Percentiles rank a stretch among this genome's conserved stretches.
Conservation (phyloP, 352 stramenopile genomes). For the Elongisporangium anandrum region DNA sequence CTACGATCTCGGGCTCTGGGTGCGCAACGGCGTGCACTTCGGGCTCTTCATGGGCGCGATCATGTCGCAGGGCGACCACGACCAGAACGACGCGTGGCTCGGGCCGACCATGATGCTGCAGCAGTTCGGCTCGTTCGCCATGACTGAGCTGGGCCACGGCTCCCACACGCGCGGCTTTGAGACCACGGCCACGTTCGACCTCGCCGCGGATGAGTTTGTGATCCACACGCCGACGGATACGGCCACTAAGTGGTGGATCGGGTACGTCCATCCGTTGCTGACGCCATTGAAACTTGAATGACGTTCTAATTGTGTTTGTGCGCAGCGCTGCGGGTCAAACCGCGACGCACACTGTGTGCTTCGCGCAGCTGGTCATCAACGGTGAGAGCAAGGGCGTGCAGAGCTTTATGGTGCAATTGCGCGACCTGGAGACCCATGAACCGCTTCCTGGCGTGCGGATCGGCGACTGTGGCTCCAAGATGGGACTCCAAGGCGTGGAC, state of each 20-base stretch:
- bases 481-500: constrained; percentile 71
- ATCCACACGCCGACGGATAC: constrained; percentile 95
- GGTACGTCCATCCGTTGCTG: constrained; percentile 15
- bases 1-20: constrained; percentile 61
- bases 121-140: constrained; percentile 84
- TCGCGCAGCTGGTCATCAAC: constrained; percentile 88
- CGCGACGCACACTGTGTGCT: constrained; percentile 94
- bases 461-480: constrained; percentile 66
- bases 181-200: constrained; percentile 94
- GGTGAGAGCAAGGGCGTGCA: constrained; percentile 88
- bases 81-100: constrained; percentile 84
- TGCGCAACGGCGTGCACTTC: constrained; percentile 81
- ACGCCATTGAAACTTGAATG: background rate
- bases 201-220: constrained; percentile 87
- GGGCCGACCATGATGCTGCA: constrained; percentile 61
- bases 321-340: constrained; percentile 83
- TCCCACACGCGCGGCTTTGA: constrained; percentile 87
- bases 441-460: constrained; percentile 48
- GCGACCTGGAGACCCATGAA: constrained; percentile 75
- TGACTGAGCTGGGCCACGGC: constrained; percentile 92
- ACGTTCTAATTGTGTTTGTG: background rate
- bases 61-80: constrained; percentile 62
- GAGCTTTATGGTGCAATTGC: constrained; percentile 94
- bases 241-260: constrained; percentile 96
- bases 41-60: constrained; percentile 79